Evolutionary conservation across 257 asterid genomes (phyloP).

Genomic region (Plantago ovata): DNA sequence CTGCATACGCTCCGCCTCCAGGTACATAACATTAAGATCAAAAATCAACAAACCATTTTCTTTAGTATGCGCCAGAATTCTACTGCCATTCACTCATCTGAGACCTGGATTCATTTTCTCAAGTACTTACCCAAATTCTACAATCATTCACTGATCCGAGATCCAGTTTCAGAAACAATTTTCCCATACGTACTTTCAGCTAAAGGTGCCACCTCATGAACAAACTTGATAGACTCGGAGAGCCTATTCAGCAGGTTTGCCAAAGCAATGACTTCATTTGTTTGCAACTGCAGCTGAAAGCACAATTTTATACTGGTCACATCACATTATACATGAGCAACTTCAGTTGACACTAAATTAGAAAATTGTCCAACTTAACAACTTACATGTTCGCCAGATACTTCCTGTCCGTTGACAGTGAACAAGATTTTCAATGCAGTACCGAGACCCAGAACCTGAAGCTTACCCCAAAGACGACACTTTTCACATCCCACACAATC

Average conservation of each 20-base stretch:
- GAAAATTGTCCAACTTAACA: background rate
- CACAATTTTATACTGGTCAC: background rate
- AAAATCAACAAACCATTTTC: too few species aligned
- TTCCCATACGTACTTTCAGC: slow-evolving; percentile 28
- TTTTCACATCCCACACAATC: slow-evolving; percentile 68
- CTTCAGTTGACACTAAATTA: background rate
- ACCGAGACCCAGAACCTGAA: slow-evolving; percentile 64
- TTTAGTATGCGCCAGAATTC: too few species aligned
- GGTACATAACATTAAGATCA: too few species aligned
- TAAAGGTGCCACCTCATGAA: slow-evolving; percentile 43
- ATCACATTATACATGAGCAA: background rate
- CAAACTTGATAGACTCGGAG: slow-evolving; percentile 49
- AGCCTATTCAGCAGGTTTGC: slow-evolving; percentile 56
- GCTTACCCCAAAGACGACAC: slow-evolving; percentile 76
- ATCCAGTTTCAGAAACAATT: slow-evolving; percentile 20
- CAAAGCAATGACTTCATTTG: slow-evolving; percentile 70
- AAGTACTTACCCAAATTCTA: too few species aligned
- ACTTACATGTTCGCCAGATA: slow-evolving; percentile 33
- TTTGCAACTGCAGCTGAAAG: slow-evolving; percentile 53
- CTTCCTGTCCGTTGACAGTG: slow-evolving; percentile 36
- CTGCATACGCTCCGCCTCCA: too few species aligned
- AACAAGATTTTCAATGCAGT: slow-evolving; percentile 52
- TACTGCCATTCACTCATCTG: too few species aligned
- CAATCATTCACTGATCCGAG: too few species aligned
- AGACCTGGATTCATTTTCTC: too few species aligned